Evolutionary conservation across 208 protist species (phyloP).

Genomic region (Naegleria fowleri): DNA sequence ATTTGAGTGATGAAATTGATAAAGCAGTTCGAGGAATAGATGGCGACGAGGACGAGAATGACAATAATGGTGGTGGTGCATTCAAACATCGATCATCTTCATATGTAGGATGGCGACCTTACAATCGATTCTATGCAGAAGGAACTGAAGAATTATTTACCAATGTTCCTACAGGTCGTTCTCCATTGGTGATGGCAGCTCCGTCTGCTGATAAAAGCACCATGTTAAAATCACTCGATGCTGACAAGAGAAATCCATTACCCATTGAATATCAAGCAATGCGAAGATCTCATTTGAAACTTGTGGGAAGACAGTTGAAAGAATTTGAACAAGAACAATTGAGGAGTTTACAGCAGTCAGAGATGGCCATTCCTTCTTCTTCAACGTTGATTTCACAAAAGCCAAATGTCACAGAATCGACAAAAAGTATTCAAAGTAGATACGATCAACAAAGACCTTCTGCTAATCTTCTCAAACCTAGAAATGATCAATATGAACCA

Average conservation of each 20-base stretch:
- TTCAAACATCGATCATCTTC: too few relatives aligned
- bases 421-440: not conserved
- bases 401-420: not conserved
- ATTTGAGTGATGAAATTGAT: slow-evolving; percentile 33
- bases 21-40: slow-evolving; percentile 24
- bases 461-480: not conserved
- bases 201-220: not conserved
- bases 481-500: not conserved
- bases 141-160: slow-evolving; percentile 35
- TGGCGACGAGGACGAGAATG: not conserved
- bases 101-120: slow-evolving; percentile 7
- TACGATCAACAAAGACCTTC: not conserved
- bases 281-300: not conserved
- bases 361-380: too few relatives aligned
- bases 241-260: not conserved
- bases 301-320: not conserved
- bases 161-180: slow-evolving; percentile 27
- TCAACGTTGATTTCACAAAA: too few relatives aligned
- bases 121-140: slow-evolving; percentile 30
- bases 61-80: not conserved
- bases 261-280: slow-evolving; percentile 22
- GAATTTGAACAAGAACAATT: not conserved
- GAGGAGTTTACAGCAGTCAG: not conserved
- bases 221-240: not conserved
- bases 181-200: slow-evolving; percentile 26